phyloP scores from a whole-genome alignment of 768 basidiomycete genomes.

The Trametes sanguinea region DNA sequence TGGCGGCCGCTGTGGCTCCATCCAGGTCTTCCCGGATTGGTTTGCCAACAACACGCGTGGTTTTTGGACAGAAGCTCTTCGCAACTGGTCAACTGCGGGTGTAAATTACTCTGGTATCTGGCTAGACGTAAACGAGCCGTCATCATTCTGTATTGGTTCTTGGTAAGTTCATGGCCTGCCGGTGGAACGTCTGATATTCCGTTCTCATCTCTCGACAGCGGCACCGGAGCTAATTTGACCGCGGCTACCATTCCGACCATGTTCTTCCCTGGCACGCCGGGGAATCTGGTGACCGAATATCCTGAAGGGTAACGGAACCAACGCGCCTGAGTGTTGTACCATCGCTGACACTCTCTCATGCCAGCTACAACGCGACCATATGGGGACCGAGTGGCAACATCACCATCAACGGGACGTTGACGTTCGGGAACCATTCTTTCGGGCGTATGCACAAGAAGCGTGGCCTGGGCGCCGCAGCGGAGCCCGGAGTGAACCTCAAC shows the following conservation, averaged over 20 bases:
- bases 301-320: slow-evolving; percentile 61
- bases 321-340: not conserved
- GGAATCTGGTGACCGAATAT: slow-evolving; percentile 54
- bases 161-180: slow-evolving; percentile 41
- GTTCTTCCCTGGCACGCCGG: slow-evolving; percentile 58
- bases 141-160: slow-evolving; percentile 64
- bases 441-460: slow-evolving; percentile 37
- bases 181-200: not conserved
- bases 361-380: slow-evolving; percentile 60
- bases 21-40: slow-evolving; percentile 64
- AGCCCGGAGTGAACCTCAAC: slow-evolving; percentile 53
- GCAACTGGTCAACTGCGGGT: slow-evolving; percentile 53
- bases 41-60: slow-evolving; percentile 51
- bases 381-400: slow-evolving; percentile 76
- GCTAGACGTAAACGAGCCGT: slow-evolving; percentile 70
- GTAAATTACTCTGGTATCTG: slow-evolving; percentile 69
- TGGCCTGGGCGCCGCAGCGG: slow-evolving; percentile 51
- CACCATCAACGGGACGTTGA: slow-evolving; percentile 65
- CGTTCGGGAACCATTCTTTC: slow-evolving; percentile 39
- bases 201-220: slow-evolving; percentile 38
- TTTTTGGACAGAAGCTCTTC: slow-evolving; percentile 64
- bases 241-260: slow-evolving; percentile 57
- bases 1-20: not conserved
- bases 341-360: not conserved
- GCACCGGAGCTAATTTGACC: slow-evolving; percentile 52